Evolutionary conservation across 2,329 filamentous ascomycete species (phyloP), one percentile per base, ranked within the genome.

Genomic region (Lasiodiplodia sp.): DNA sequence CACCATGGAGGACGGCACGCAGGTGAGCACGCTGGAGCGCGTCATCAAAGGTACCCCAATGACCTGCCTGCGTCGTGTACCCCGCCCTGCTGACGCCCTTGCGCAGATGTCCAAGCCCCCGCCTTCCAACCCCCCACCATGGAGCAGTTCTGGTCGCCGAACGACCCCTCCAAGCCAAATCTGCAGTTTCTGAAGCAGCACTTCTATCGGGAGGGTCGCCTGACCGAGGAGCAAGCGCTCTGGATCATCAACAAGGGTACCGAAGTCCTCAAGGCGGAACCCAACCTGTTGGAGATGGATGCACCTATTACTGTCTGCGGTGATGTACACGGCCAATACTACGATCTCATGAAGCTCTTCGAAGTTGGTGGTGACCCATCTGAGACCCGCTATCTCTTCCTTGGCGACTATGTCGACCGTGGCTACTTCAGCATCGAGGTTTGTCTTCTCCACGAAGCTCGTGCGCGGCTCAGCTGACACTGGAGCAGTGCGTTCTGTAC

Each of bases 311-410:
- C 96, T 11, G 96, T 99, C 63, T 99, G 96, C 77, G 96, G 96
- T 78, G 96, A 99, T 78, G 94, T 99, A 67, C 96, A 99, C 82
- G 96, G 96, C 73, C 96, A 99, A 83, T 99, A 98, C 84, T 99
- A 97, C 81, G 96, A 99, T 81, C 83, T 99, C 78, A 99, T 99
- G 96, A 99, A 99, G 86, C 87, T 99, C 40, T 99, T 99, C 77
- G 96, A 99, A 82, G 96, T 99, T 64, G 96, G 96, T 73, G 96
- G 96, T 72, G 96, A 99, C 80, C 96, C 96, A 51, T 89, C 95
- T 66, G 96, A 99, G 83, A 99, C 96, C 37, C 86, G 96, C 77
- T 99, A 99, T 82, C 88, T 99, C 70, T 99, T 99, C 83, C 85
- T 99, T 72, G 96, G 96, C 70, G 96, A 99, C 82, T 99, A 99